Base-by-base conservation (phyloP, 257 asterid species). In the Euphrasia confusa region DNA sequence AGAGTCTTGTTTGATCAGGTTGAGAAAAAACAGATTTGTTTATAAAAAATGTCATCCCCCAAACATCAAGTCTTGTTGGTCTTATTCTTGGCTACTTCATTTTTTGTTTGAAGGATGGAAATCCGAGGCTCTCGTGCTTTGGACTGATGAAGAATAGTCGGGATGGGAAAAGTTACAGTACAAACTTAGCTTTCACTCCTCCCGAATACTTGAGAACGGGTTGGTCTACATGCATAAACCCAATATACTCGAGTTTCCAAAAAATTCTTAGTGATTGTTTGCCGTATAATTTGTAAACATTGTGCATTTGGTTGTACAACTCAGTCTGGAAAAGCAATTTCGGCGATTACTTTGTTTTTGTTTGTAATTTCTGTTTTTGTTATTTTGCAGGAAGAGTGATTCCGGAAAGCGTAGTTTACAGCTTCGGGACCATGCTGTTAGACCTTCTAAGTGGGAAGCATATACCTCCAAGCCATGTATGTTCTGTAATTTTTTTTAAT, bases 381-480 rank as follows among this genome's bases (percentile, higher is more conserved):
- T 71, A 15, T 7, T 59, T 11, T 54, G 75, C 71, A 81, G 87
- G 87, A 60, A 71, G 80, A 68, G 83, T 81, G 73, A 81, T 79
- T 65, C 54, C 69, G 40, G 87, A 81, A 44, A 81, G 87, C 72
- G 83, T 78, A 12, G 75, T 81, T 56, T 81, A 78, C 71, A 81
- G 87, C 75, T 81, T 81, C 3, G 87, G 87, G n/a, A 81, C 87
- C 8, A 73, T 81, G 84, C 72, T 78, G 71, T 72, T 81, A 4
- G 87, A 81, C 71, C 87, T 81, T 71, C 81, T 81, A 39, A 81
- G 87, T 39, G 87, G 87, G 69, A 81, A 81, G 64, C 87, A 78
- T 64, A 81, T 81, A 65, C 87, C 87, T 27, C 87, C 87, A 42
- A 81, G 76, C 78, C 87, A 81, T 66, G 87, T 81, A 75, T 21